Percentiles rank a stretch among this genome's conserved stretches.
Conservation (phyloP, 2,329 filamentous ascomycete species). For the Lecanoromycetidae sp. region DNA sequence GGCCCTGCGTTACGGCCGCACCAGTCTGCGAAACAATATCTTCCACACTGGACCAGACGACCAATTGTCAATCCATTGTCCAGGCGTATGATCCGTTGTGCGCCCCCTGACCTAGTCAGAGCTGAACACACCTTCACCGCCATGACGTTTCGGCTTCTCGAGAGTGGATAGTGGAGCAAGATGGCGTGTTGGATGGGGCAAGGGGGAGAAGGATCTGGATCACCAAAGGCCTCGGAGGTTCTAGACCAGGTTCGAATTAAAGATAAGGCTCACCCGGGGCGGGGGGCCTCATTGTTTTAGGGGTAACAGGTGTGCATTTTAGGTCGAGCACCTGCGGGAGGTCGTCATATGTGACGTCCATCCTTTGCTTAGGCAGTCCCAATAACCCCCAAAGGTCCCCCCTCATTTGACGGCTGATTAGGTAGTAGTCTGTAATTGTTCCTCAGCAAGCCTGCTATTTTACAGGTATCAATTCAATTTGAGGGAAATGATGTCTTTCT, state of each 20-base stretch:
- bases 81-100: too few species aligned
- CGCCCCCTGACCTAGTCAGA: too few species aligned
- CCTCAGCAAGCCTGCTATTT: too few species aligned
- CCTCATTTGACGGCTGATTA: not conserved
- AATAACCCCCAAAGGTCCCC: not conserved
- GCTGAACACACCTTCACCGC: too few species aligned
- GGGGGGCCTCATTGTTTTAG: conserved; percentile 1
- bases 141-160: too few species aligned
- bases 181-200: not conserved
- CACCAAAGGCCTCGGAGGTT: not conserved
- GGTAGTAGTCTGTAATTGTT: not conserved
- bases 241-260: conserved; percentile 6
- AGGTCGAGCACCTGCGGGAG: not conserved
- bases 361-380: not conserved
- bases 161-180: not conserved
- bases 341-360: conserved; percentile 9
- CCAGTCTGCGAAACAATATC: too few species aligned
- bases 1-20: too few species aligned
- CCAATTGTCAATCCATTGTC: too few species aligned
- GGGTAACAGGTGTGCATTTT: not conserved
- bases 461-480: too few species aligned
- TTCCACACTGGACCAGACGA: too few species aligned
- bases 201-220: not conserved
- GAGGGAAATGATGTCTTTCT: too few species aligned
- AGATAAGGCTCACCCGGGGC: conserved; percentile 7